Evolutionary conservation across 768 basidiomycete species (phyloP).

Genomic region (Auricularia heimuer): DNA sequence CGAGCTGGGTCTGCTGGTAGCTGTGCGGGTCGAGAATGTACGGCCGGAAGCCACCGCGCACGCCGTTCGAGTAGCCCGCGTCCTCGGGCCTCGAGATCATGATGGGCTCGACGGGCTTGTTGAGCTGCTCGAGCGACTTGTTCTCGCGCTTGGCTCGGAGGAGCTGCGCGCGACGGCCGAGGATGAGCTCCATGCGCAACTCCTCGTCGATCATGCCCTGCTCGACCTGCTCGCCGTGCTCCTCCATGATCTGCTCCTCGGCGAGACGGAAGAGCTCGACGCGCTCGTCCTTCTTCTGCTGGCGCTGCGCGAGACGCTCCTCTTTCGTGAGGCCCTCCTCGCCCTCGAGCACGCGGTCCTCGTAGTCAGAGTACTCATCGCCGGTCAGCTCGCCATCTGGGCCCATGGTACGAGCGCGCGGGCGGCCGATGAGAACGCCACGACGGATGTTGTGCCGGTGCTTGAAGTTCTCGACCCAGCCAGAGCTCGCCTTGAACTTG

Average conservation of each 20-base stretch:
- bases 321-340: neutral
- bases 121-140: neutral
- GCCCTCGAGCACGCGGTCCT: neutral
- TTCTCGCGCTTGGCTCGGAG: neutral
- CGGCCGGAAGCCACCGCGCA: neutral
- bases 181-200: neutral
- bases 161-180: neutral
- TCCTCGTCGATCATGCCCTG: neutral
- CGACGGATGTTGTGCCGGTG: constrained; percentile 65
- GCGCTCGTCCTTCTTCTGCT: neutral
- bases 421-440: constrained; percentile 25
- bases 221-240: neutral
- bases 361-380: neutral
- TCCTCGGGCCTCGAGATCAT: neutral
- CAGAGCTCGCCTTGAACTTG: constrained; percentile 83
- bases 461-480: constrained; percentile 92
- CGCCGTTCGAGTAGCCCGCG: neutral
- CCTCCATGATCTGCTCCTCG: constrained; percentile 3
- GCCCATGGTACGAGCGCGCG: neutral
- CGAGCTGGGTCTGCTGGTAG: neutral
- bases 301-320: neutral
- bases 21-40: neutral
- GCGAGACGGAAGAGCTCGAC: neutral
- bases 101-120: neutral
- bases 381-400: neutral